These are phyloP conservation scores for Durotheca rogersii DNA, from an alignment of 495 filamentous ascomycete genomes.

Conservation along the genomic window DNA sequence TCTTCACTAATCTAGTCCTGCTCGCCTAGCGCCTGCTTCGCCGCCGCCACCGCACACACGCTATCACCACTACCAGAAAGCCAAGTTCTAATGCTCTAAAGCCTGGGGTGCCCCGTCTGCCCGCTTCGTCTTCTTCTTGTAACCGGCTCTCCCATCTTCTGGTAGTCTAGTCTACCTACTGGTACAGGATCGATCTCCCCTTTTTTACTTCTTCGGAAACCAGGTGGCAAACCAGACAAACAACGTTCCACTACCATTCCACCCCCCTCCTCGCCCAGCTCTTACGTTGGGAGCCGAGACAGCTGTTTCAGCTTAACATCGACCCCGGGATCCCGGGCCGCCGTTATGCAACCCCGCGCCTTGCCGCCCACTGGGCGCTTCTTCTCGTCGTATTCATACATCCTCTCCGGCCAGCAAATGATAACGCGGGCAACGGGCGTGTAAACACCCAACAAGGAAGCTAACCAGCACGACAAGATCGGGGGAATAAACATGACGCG, in stretches of 20 bases:
- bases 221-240: slow-evolving; percentile 20
- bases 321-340: slow-evolving; percentile 2
- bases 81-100: slow-evolving; percentile 19
- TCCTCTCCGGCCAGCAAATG: slow-evolving; percentile 5
- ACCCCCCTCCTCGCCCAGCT: not conserved
- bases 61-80: not conserved
- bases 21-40: not conserved
- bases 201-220: slow-evolving; percentile 16
- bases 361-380: slow-evolving; percentile 23
- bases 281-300: not conserved
- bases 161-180: slow-evolving; percentile 22
- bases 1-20: slow-evolving; percentile 7
- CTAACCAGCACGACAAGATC: slow-evolving; percentile 20
- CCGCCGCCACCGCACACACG: too few relatives aligned
- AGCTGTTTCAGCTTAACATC: slow-evolving; percentile 15
- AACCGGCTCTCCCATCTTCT: slow-evolving; percentile 13
- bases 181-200: slow-evolving; percentile 17
- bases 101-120: slow-evolving; percentile 11
- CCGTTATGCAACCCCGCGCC: slow-evolving; percentile 15
- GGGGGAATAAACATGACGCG: slow-evolving; percentile 30
- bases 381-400: slow-evolving; percentile 25
- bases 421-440: slow-evolving; percentile 3
- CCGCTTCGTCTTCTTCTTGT: slow-evolving; percentile 17
- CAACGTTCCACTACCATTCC: slow-evolving; percentile 9
- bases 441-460: slow-evolving; percentile 12